Percentiles rank a stretch among this genome's conserved stretches.
These are phyloP conservation scores for Plasmopara muralis DNA, from an alignment of 352 stramenopile species.

Conservation along the genomic window DNA sequence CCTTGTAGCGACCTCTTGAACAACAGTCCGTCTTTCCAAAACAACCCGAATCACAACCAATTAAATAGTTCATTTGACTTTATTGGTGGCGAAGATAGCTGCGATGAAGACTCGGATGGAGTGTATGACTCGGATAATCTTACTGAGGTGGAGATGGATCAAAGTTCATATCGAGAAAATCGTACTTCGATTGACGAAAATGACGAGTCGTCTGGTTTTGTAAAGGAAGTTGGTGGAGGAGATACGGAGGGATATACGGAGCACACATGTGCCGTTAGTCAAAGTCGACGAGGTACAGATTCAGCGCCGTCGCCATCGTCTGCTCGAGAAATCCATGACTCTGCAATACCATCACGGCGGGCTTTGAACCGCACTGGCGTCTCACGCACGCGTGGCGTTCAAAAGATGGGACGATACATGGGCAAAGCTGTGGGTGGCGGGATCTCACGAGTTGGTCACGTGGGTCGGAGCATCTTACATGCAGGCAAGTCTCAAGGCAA, in stretches of 20 bases:
- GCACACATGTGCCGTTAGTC: conserved; percentile 8
- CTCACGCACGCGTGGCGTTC: conserved; percentile 41
- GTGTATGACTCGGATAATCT: conserved; percentile 67
- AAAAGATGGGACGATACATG: conserved; percentile 75
- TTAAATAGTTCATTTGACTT: conserved; percentile 73
- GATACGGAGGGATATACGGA: conserved; percentile 15
- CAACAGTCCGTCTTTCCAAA: conserved; percentile 59
- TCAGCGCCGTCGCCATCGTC: conserved; percentile 9
- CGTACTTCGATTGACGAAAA: conserved; percentile 22
- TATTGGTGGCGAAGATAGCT: conserved; percentile 75
- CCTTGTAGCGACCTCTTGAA: conserved; percentile 57
- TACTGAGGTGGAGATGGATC: conserved; percentile 63
- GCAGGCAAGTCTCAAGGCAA: conserved; percentile 43
- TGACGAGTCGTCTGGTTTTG: conserved; percentile 27
- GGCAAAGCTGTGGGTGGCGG: conserved; percentile 69
- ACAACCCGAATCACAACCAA: conserved; percentile 30
- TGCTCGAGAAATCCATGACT: conserved; percentile 11
- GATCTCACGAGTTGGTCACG: conserved; percentile 73
- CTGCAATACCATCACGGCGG: conserved; percentile 8
- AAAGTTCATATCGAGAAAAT: conserved; percentile 41
- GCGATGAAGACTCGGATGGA: conserved; percentile 62
- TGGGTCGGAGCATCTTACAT: conserved; percentile 71
- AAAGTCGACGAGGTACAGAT: conserved; percentile 11
- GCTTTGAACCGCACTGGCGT: conserved; percentile 16
- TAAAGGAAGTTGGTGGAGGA: conserved; percentile 19